phyloP scores from a whole-genome alignment of 2,329 filamentous ascomycete genomes.

The Diplodia scrobiculata region DNA sequence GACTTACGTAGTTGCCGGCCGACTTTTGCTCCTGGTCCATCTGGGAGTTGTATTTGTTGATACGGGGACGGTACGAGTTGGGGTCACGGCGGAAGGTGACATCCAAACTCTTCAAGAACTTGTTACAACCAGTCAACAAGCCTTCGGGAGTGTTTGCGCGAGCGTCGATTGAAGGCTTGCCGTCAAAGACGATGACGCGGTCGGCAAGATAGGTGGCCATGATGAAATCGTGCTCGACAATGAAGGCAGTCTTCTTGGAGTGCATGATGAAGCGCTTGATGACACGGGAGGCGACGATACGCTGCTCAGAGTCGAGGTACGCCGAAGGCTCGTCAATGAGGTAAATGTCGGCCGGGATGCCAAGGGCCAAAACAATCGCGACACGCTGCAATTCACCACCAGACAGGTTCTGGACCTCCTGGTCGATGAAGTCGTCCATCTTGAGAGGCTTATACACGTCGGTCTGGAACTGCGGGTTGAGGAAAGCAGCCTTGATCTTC shows the following conservation, averaged over 20 bases:
- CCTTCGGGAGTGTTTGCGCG: conserved; percentile 90
- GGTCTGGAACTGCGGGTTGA: conserved; percentile 97
- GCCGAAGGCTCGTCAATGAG: conserved; percentile 96
- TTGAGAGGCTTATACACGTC: conserved; percentile 99
- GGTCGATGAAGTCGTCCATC: conserved; percentile 98
- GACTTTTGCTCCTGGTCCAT: conserved; percentile 97
- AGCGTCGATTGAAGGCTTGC: conserved; percentile 82
- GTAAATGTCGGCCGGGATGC: conserved; percentile 95
- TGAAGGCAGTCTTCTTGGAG: conserved; percentile 98
- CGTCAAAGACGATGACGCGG: conserved; percentile 97
- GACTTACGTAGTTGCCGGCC: conserved; percentile 81
- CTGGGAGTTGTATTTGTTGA: conserved; percentile 96
- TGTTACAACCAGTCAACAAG: conserved; percentile 92
- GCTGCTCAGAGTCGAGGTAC: conserved; percentile 95
- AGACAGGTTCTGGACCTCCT: conserved; percentile 98
- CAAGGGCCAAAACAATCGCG: conserved; percentile 94
- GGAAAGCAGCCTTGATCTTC: conserved; percentile 96
- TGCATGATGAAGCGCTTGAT: conserved; percentile 99
- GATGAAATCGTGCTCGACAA: conserved; percentile 99
- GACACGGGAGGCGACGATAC: conserved; percentile 94
- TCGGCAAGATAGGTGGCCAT: conserved; percentile 85
- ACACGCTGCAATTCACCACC: conserved; percentile 99
- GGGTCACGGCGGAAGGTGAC: conserved; percentile 99
- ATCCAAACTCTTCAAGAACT: conserved; percentile 92
- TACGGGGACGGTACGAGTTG: conserved; percentile 91